Evolutionary conservation across 176 grass and related monocot species (phyloP).

Genomic region (Oryza coarctata): DNA sequence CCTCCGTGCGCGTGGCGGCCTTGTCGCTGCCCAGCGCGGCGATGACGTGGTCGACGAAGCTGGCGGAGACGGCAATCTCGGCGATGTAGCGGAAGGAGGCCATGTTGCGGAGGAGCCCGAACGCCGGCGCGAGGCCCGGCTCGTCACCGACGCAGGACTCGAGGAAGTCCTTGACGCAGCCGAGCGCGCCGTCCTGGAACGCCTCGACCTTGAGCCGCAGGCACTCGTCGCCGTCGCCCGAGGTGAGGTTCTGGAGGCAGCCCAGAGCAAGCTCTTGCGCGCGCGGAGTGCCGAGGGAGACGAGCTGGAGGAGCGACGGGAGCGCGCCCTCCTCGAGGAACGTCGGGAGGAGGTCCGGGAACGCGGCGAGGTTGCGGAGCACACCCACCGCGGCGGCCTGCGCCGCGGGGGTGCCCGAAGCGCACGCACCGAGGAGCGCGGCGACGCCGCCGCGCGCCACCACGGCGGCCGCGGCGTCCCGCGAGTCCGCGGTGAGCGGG

Average conservation of each 20-base stretch:
- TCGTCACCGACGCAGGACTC: slow-evolving; percentile 44
- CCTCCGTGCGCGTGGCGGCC: slow-evolving; percentile 44
- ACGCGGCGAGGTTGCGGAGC: slow-evolving; percentile 55
- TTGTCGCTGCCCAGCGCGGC: slow-evolving; percentile 52
- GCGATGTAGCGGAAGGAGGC: slow-evolving; percentile 76
- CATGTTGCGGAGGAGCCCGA: slow-evolving; percentile 72
- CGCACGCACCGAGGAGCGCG: slow-evolving; percentile 64
- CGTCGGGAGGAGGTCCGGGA: slow-evolving; percentile 46
- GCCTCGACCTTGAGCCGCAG: slow-evolving; percentile 62
- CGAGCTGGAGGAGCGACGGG: slow-evolving; percentile 55
- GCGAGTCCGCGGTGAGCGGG: slow-evolving; percentile 50
- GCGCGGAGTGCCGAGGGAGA: slow-evolving; percentile 57
- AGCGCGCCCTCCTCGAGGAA: slow-evolving; percentile 71
- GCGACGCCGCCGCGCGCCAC: slow-evolving; percentile 64
- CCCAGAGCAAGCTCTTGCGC: slow-evolving; percentile 62
- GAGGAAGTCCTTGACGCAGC: slow-evolving; percentile 65
- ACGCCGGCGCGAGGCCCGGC: slow-evolving; percentile 54
- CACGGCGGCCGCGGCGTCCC: slow-evolving; percentile 50
- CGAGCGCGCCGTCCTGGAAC: slow-evolving; percentile 75
- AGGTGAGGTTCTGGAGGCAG: slow-evolving; percentile 71
- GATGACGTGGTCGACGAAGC: slow-evolving; percentile 45
- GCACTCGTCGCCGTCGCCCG: slow-evolving; percentile 48
- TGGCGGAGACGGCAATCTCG: slow-evolving; percentile 45
- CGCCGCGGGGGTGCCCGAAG: slow-evolving; percentile 52
- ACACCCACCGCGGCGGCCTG: slow-evolving; percentile 70